Evolutionary conservation across 2,329 filamentous ascomycete species (phyloP), one percentile per base, ranked within the genome.

Genomic region (Aspergillus quadricinctus): DNA sequence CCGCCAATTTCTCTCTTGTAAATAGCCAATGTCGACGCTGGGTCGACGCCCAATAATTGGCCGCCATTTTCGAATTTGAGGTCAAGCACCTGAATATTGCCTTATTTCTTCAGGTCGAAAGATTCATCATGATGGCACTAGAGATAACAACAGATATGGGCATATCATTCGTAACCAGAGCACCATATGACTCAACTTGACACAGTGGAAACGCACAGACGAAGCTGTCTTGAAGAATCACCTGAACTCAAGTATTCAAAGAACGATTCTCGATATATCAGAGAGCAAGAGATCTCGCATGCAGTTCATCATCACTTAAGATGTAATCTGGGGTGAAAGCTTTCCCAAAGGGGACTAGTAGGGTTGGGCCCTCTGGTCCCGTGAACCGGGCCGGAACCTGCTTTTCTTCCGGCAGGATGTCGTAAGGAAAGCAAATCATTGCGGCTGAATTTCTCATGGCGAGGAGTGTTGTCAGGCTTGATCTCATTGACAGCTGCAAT

Each of bases 1-100:
- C 81, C 14, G 85, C 83, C 53, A 99, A 82, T 71, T 92, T 86
- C 60, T 91, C 86, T 68, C 90, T 88, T 49, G 90, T 88, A 75
- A 96, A 96, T 55, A 90, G 88, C 94, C 94, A 99, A 78, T 89
- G 85, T 64, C 86, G 88, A 65, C 88, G 85, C 77, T 99, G 94
- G 27, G 91, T 94, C 54, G 94, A 97, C 62, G 91, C 88, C 92
- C 92, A 99, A 78, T 93, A 99, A 76, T 93, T 97, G 70, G 92
- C 90, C 35, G 93, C 90, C 93, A 97, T 97, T 29, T 28, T 52
- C 49, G 48, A 50, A 27, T 28, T 48, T 41, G n/a, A 40, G 55
- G 28, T 53, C 48, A 43, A 49, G 53, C 29, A 49, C 29, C 29
- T 37, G 35, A 52, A 14, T 23, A 46, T 14, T 46, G 43, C 43